Evolutionary conservation across 345 rosid species (phyloP).

Genomic region (Brassica cretica): DNA sequence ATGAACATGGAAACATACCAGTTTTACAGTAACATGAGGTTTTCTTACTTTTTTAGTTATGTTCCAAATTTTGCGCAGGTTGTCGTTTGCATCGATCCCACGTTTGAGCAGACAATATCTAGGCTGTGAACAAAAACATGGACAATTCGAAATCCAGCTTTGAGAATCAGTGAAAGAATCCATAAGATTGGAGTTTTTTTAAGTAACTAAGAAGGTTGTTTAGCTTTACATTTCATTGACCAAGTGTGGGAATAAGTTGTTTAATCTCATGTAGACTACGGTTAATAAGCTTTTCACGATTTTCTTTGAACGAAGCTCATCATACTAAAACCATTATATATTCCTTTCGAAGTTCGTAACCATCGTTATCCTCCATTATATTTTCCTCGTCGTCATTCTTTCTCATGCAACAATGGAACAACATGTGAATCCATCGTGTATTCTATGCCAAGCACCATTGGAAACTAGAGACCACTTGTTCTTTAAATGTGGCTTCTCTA

Average conservation of each 20-base stretch:
- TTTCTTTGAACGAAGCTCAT: neutral
- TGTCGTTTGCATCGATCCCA: conserved; percentile 78
- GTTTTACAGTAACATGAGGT: neutral
- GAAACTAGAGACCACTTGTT: too few relatives aligned
- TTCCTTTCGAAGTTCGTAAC: neutral
- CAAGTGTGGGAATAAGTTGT: neutral
- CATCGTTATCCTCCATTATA: neutral
- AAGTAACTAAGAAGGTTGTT: neutral
- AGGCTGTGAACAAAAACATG: conserved; percentile 49
- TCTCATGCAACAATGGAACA: too few relatives aligned
- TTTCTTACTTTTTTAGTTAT: neutral
- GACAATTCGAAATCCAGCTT: conserved; percentile 1
- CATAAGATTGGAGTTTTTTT: too few relatives aligned
- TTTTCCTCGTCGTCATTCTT: too few relatives aligned
- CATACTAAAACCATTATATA: neutral
- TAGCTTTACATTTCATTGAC: neutral
- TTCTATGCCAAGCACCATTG: too few relatives aligned
- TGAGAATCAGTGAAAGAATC: neutral
- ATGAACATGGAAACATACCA: neutral
- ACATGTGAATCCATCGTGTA: too few relatives aligned
- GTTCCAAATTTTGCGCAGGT: conserved; percentile 48
- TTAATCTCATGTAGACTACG: neutral
- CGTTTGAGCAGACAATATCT: conserved; percentile 53
- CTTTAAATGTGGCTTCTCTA: too few relatives aligned
- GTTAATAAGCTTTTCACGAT: neutral